Evolutionary conservation across 2,329 filamentous ascomycete species (phyloP), one percentile per base, ranked within the genome.

Genomic region (Emydomyces testavorans): DNA sequence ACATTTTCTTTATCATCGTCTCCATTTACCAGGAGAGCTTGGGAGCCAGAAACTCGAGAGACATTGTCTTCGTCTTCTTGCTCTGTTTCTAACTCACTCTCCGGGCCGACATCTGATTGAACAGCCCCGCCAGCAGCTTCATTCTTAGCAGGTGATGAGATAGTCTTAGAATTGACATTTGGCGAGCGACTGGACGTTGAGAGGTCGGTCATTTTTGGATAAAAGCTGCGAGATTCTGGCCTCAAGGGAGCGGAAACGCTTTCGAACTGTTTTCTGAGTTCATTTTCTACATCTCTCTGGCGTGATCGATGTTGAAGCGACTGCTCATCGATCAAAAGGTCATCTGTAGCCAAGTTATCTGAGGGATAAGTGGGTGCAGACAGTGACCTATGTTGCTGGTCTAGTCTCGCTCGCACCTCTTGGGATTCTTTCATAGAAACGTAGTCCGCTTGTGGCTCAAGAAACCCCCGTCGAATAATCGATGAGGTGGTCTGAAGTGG

Each of bases 1-100:
- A 64, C 62, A 42, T 72, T 72, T 53, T 72, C 70, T 53, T 73
- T 72, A 50, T 72, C 65, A 49, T 72, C 70, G 32, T 71, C 69
- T 7, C 57, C 59, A 8, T 64, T 58, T 11, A 58, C 54, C 36
- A 59, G 54, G 18, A 51, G 42, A 4, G 60, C 56, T 40, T 63
- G 63, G 35, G 60, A 61, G 37, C 56, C 54, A 32, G 45, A 57
- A 8, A 54, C 55, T 0, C 60, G 53, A 34, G 59, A 57, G 21
- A 57, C 53, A 13, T 50, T 53, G 7, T 46, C n/a, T 31, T 67
- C 61, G 35, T 71, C 69, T 50, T 71, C 69, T 48, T 69, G 65
- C 48, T 72, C 70, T 0, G 70, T 72, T 54, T 72, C 70, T 34
- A 52, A 26, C 37, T 52, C 50, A 16, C 46, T 52, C 15, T 50